Percentiles rank a stretch among this genome's conserved stretches.
These are phyloP conservation scores for Acanthamoeba culbertsoni DNA, from an alignment of 208 protist species.

Conservation along the genomic window DNA sequence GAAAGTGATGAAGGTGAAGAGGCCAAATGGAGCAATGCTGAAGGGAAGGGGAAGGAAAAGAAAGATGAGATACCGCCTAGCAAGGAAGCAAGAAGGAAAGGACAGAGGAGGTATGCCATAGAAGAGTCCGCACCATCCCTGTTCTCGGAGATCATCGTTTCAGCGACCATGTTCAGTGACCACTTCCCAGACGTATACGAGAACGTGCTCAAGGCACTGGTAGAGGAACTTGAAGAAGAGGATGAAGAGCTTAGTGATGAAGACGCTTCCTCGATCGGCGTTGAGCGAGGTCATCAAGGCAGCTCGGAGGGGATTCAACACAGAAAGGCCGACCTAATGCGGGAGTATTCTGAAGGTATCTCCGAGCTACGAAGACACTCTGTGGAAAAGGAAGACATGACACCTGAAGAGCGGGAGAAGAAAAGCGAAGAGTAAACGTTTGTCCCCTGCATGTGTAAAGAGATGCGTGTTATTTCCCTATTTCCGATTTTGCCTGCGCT, in stretches of 20 bases:
- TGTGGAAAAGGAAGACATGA: too few species aligned
- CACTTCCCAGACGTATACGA: conserved; percentile 51
- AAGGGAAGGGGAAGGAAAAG: not conserved
- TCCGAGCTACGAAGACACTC: not conserved
- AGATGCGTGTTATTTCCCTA: too few species aligned
- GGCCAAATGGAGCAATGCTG: not conserved
- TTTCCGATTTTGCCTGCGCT: too few species aligned
- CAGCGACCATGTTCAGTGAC: conserved; percentile 31
- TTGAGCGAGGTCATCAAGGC: not conserved
- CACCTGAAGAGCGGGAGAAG: not conserved
- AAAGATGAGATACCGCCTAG: not conserved
- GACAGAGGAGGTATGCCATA: conserved; percentile 1
- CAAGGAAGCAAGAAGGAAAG: not conserved
- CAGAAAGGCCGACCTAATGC: not conserved
- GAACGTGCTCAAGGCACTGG: conserved; percentile 30
- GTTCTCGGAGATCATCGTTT: conserved; percentile 49
- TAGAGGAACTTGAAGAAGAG: not conserved
- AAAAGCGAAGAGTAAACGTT: too few species aligned
- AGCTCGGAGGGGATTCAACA: not conserved
- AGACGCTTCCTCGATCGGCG: not conserved
- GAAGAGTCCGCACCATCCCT: conserved; percentile 45
- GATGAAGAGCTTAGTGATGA: not conserved
- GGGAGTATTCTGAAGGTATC: not conserved
- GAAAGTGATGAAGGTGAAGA: not conserved
- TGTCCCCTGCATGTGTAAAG: too few species aligned